These are phyloP conservation scores for Cynanchum wilfordii DNA, from an alignment of 257 asterid species.

Conservation along the genomic window DNA sequence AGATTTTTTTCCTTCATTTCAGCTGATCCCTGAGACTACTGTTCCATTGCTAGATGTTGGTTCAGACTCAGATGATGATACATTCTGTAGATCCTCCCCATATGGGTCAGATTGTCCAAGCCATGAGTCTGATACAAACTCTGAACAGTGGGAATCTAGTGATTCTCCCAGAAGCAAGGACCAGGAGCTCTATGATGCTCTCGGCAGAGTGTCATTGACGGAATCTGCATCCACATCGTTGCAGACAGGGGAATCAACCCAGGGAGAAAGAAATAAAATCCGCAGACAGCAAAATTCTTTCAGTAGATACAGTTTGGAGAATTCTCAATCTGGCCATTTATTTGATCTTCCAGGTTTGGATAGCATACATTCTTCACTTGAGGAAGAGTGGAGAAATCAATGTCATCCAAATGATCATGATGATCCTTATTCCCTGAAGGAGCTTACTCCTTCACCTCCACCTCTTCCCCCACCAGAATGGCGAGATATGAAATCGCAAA, in stretches of 20 bases:
- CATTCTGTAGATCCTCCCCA: slow-evolving; percentile 83
- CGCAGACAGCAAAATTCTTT: slow-evolving; percentile 32
- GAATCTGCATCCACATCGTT: slow-evolving; percentile 49
- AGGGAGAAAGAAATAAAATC: slow-evolving; percentile 29
- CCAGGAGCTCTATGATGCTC: slow-evolving; percentile 55
- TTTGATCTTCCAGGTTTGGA: slow-evolving; percentile 59
- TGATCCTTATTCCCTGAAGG: slow-evolving; percentile 23
- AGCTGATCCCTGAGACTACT: slow-evolving; percentile 79
- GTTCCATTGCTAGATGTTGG: slow-evolving; percentile 38
- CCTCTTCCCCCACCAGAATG: slow-evolving; percentile 66
- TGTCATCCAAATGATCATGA: slow-evolving; percentile 9
- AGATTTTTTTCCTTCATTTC: slow-evolving; percentile 80
- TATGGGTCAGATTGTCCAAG: slow-evolving; percentile 65
- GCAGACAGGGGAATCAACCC: slow-evolving; percentile 32
- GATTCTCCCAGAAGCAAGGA: slow-evolving; percentile 65
- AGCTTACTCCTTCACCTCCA: slow-evolving; percentile 47
- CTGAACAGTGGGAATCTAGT: slow-evolving; percentile 80
- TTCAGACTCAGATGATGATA: slow-evolving; percentile 83
- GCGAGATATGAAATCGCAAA: slow-evolving; percentile 35
- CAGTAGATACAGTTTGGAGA: slow-evolving; percentile 34
- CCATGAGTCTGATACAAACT: slow-evolving; percentile 63
- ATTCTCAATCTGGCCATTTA: slow-evolving; percentile 39
- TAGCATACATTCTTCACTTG: slow-evolving; percentile 34
- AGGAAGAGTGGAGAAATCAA: slow-evolving; percentile 35
- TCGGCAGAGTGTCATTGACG: slow-evolving; percentile 56